Conservation (phyloP, 2,329 filamentous ascomycete species). For the Aureobasidium sp. region DNA sequence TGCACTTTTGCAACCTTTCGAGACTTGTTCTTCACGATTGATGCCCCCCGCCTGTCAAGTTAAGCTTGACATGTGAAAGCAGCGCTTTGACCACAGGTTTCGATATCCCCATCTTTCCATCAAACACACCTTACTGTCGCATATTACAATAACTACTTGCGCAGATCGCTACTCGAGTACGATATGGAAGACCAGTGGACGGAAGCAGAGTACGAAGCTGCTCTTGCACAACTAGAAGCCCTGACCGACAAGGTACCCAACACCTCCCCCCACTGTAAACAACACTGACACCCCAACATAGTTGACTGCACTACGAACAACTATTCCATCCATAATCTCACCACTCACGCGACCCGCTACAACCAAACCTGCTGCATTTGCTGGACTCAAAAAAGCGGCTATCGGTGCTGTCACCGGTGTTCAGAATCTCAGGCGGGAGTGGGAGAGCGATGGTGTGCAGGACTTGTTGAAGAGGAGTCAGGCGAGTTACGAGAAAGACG, state of each 20-base stretch:
- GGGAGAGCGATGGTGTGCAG: slow-evolving; percentile 42
- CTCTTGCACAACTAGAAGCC: slow-evolving; percentile 49
- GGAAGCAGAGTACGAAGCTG: slow-evolving; percentile 44
- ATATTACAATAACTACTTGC: neutral
- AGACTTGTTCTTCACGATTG: neutral
- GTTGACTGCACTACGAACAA: slow-evolving; percentile 47
- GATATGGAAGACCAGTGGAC: slow-evolving; percentile 34
- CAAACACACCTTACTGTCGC: neutral
- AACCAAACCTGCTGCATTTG: slow-evolving; percentile 39
- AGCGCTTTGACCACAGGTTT: slow-evolving; percentile 7
- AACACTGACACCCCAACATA: slow-evolving; percentile 25
- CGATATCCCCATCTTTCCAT: neutral
- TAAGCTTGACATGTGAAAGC: slow-evolving; percentile 13
- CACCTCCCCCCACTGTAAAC: neutral
- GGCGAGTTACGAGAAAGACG: slow-evolving; percentile 39
- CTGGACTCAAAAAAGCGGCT: slow-evolving; percentile 42
- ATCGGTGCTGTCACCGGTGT: slow-evolving; percentile 39
- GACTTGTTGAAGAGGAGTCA: slow-evolving; percentile 37
- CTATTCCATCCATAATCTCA: slow-evolving; percentile 46
- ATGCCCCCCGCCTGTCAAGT: neutral
- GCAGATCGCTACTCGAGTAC: neutral
- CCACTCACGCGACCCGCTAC: slow-evolving; percentile 37
- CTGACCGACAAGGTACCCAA: slow-evolving; percentile 46
- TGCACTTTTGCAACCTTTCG: neutral
- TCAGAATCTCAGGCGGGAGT: slow-evolving; percentile 40